Base-by-base conservation (phyloP, 1,139 yeast genomes). In the Pichia sp. region DNA sequence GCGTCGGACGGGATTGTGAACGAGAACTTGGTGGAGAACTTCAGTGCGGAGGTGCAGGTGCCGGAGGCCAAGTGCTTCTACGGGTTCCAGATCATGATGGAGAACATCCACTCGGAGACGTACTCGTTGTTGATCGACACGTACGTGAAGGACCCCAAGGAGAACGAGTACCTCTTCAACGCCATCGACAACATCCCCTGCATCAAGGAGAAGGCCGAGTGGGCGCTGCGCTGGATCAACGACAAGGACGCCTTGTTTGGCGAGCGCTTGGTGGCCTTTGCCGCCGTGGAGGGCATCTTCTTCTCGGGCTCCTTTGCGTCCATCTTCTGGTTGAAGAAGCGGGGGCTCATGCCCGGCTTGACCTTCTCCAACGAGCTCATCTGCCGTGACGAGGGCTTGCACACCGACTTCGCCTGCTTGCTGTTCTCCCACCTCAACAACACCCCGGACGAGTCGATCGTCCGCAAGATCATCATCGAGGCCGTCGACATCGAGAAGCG, bases 61-160 rank as follows among this genome's bases (percentile, higher is more conserved):
- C 95, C 99, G 57, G 99, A 93, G 78, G 99, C 98, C 65, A 92
- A 93, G 75, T 90, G 97, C 74, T 93, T 93, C 79, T 93, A 93
- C 72, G 99, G 99, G 54, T 93, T 93, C 86, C 98, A 93, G 77
- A 93, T 93, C 73, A 92, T 92, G 98, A 93, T 95, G 95, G 99
- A 95, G 76, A 95, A 93, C 79, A 93, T 93, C 68, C 99, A 93
- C 75, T 85, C 97, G 38, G 99, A 93, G 77, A 93, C 97, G 49
- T 93, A 95, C 77, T 92, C 98, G 13, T 78, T 93, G 65, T 81
- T 93, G 69, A 89, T 93, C 66, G 99, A 93, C 72, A 83, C 97
- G 48, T 93, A 92, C 74, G 87, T 93, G 73, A 90, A 90, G 77
- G 98, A 93, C 74, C 93, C 96, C 63, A 84, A 86, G 74, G 96